Evolutionary conservation across 345 rosid species (phyloP).

Genomic region (Citrus unshiu): DNA sequence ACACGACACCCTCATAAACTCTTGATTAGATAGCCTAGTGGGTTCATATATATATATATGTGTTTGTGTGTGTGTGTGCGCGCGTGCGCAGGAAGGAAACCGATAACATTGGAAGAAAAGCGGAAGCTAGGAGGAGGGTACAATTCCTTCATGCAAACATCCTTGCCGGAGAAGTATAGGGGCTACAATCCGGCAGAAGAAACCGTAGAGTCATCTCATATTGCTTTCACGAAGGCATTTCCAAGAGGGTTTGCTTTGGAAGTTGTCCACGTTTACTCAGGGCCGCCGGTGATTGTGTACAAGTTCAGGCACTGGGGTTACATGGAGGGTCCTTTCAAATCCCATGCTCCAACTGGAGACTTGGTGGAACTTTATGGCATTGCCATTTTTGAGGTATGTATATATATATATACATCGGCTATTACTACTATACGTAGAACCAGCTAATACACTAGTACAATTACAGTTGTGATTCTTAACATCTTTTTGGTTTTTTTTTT

Average conservation of each 20-base stretch:
- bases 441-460: too few species aligned
- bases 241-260: constrained; percentile 66
- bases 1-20: too few species aligned
- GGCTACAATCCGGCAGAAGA: constrained; percentile 34
- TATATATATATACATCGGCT: not conserved
- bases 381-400: constrained; percentile 20
- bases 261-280: constrained; percentile 50
- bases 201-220: constrained; percentile 30
- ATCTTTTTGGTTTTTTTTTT: too few species aligned
- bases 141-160: constrained; percentile 49
- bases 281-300: constrained; percentile 51
- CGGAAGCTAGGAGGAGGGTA: constrained; percentile 56
- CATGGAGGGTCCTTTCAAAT: constrained; percentile 75
- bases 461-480: too few species aligned
- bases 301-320: constrained; percentile 80
- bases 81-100: constrained; percentile 33
- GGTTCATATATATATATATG: too few species aligned
- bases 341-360: constrained; percentile 54
- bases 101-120: constrained; percentile 36
- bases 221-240: constrained; percentile 48
- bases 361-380: constrained; percentile 38
- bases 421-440: too few species aligned
- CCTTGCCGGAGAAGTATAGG: constrained; percentile 42
- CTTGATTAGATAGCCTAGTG: too few species aligned
- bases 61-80: rapidly evolving